These are phyloP conservation scores for Pueraria montana DNA, from an alignment of 306 rosid genomes.

Conservation along the genomic window DNA sequence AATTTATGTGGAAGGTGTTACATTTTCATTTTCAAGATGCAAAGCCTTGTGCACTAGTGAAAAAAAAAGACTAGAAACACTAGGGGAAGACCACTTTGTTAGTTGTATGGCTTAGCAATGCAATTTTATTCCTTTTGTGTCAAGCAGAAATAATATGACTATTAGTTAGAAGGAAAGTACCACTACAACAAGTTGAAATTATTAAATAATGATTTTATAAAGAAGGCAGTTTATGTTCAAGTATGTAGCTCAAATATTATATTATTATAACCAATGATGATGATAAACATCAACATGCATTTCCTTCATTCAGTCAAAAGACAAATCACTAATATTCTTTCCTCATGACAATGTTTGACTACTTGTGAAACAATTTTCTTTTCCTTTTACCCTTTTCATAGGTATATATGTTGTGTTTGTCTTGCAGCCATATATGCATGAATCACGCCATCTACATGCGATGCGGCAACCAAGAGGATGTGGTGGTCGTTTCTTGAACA, in stretches of 20 bases:
- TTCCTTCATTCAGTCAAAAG: constrained; percentile 2
- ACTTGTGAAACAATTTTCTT: background rate
- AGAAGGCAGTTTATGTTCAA: background rate
- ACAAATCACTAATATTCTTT: background rate
- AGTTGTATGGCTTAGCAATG: background rate
- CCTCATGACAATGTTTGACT: background rate
- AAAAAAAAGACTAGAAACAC: background rate
- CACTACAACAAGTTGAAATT: background rate
- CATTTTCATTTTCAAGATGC: constrained; percentile 9
- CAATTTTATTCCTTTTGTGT: background rate
- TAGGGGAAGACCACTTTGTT: background rate
- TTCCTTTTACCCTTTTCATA: background rate
- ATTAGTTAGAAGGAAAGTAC: background rate
- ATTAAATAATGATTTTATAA: background rate
- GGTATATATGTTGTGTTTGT: constrained; percentile 16
- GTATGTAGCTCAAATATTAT: background rate
- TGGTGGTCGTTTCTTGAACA: constrained; percentile 88
- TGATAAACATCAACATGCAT: constrained; percentile 16
- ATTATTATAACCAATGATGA: background rate
- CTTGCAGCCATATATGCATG: constrained; percentile 85
- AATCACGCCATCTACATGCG: constrained; percentile 91
- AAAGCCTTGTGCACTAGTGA: background rate
- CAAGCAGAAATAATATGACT: background rate
- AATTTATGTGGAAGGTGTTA: constrained; percentile 14
- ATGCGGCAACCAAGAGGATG: constrained; percentile 84